Conservation (phyloP, 1,284 basidiomycete species). For the Pseudozyma pruni region DNA sequence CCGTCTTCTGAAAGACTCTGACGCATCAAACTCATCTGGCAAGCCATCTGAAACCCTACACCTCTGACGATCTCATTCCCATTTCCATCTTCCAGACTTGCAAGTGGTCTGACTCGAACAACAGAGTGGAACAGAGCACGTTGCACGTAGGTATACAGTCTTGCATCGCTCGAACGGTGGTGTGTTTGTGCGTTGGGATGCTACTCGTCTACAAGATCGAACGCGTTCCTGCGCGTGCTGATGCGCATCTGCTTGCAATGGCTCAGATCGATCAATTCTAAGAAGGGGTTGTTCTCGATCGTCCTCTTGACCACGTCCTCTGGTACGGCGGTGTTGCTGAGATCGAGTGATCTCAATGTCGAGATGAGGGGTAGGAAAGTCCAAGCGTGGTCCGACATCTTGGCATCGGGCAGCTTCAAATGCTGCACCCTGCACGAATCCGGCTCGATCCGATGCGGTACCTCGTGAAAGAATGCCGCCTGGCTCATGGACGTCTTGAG, state of each 20-base stretch:
- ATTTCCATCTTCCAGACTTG: too few relatives aligned
- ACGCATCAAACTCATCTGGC: too few relatives aligned
- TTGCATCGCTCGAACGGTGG: too few relatives aligned
- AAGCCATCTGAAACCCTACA: too few relatives aligned
- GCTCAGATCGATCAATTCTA: constrained; percentile 22
- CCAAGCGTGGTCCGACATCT: constrained; percentile 23
- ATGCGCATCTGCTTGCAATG: constrained; percentile 31
- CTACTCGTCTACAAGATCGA: constrained; percentile 10
- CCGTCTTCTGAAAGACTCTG: too few relatives aligned
- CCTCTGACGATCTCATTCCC: too few relatives aligned
- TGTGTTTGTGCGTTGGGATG: too few relatives aligned
- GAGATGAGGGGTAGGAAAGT: constrained; percentile 13
- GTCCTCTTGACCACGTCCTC: constrained; percentile 19
- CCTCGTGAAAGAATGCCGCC: constrained; percentile 13
- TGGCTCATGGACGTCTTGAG: constrained; percentile 20
- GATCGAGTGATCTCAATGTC: constrained; percentile 19
- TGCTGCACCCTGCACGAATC: constrained; percentile 9
- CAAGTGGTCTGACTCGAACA: too few relatives aligned
- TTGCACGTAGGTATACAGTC: too few relatives aligned
- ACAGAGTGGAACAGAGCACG: too few relatives aligned
- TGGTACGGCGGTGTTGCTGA: constrained; percentile 25
- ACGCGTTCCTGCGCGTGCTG: constrained; percentile 21
- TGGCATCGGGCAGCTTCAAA: constrained; percentile 18
- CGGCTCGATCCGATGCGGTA: constrained; percentile 1
- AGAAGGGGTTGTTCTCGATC: constrained; percentile 16